These are phyloP conservation scores for Globisporangium perplexum DNA, from an alignment of 352 stramenopile species.

Conservation along the genomic window DNA sequence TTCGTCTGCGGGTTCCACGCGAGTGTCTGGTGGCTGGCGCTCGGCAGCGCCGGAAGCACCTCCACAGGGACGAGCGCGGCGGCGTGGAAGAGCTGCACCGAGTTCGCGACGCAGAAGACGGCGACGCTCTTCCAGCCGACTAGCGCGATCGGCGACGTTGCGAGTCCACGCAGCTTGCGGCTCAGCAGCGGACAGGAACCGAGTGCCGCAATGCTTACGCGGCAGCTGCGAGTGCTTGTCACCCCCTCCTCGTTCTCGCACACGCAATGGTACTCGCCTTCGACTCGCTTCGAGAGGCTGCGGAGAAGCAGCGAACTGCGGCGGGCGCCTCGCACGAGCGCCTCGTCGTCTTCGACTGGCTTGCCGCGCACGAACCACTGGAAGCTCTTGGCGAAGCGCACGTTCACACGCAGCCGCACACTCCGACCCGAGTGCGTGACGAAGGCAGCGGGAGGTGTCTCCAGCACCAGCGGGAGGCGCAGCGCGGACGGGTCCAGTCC, in stretches of 20 bases:
- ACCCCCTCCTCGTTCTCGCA: conserved; percentile 60
- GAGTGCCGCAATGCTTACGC: conserved; percentile 26
- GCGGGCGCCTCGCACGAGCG: conserved; percentile 14
- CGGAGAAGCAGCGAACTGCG: conserved; percentile 31
- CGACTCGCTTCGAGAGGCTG: conserved; percentile 33
- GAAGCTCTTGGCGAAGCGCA: conserved; percentile 28
- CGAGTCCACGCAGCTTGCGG: conserved; percentile 22
- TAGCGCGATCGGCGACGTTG: conserved; percentile 17
- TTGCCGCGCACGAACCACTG: conserved; percentile 51
- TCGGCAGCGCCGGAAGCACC: conserved; percentile 4
- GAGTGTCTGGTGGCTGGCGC: conserved; percentile 15
- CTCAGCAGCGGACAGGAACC: conserved; percentile 14
- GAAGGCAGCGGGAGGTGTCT: conserved; percentile 22
- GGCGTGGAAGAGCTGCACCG: conserved; percentile 18
- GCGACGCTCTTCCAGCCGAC: conserved; percentile 12
- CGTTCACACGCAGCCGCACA: conserved; percentile 37
- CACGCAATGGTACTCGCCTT: conserved; percentile 52
- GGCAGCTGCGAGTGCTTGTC: conserved; percentile 23
- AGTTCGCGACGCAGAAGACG: conserved; percentile 13
- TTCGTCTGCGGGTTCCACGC: conserved; percentile 12
- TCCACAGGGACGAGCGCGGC: conserved; percentile 15
- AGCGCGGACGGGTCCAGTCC: conserved; percentile 41
- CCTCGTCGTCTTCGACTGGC: conserved; percentile 7
- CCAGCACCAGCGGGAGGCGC: conserved; percentile 30
- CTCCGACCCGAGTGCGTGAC: conserved; percentile 15